Conservation (phyloP, 169 alveolate species). For the Toxoplasma gondii region DNA sequence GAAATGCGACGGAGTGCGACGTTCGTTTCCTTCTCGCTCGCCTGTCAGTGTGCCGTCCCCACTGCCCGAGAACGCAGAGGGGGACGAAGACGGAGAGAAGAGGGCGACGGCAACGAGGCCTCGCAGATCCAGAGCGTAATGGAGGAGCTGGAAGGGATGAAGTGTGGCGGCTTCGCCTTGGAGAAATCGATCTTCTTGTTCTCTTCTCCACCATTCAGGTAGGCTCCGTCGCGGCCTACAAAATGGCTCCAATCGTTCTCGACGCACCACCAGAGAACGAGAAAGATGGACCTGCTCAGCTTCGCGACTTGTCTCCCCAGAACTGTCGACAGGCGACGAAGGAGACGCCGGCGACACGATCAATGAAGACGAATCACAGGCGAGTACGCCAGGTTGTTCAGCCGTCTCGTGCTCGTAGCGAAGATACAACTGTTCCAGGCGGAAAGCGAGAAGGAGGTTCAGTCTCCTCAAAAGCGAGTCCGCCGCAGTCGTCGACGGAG, state of each 20-base stretch:
- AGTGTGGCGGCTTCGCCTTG: not conserved
- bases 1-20: not conserved
- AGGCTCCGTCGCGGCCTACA: not conserved
- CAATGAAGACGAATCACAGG: too few species aligned
- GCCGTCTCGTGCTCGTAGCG: slow-evolving; percentile 1
- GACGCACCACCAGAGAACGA: too few species aligned
- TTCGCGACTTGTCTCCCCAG: too few species aligned
- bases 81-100: not conserved
- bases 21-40: too few species aligned
- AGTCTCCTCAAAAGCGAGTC: not conserved
- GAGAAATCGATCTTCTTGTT: not conserved
- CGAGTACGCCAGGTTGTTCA: not conserved
- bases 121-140: not conserved
- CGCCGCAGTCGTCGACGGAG: not conserved
- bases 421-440: not conserved
- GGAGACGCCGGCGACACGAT: too few species aligned
- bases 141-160: not conserved
- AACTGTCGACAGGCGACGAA: too few species aligned
- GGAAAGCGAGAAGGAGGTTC: not conserved
- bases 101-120: not conserved
- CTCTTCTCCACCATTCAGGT: not conserved
- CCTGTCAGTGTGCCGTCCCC: too few species aligned
- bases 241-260: not conserved
- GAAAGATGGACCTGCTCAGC: too few species aligned
- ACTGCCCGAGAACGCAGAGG: too few species aligned